These are phyloP conservation scores for Phialophora tarda DNA, from an alignment of 2,329 filamentous ascomycete genomes.

Conservation along the genomic window DNA sequence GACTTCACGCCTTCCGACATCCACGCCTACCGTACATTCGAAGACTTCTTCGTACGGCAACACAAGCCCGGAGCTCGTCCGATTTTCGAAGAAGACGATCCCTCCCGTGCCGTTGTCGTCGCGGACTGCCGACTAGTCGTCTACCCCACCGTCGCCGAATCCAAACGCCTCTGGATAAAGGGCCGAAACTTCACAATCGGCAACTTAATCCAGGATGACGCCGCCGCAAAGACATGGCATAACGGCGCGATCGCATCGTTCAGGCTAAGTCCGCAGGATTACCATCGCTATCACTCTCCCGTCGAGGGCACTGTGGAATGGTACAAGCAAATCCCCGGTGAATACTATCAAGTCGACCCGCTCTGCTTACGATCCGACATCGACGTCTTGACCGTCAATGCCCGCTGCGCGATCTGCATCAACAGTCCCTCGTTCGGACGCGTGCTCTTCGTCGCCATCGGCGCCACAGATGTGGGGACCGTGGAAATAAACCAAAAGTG, in stretches of 20 bases:
- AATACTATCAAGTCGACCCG: neutral
- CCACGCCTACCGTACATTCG: conserved; percentile 86
- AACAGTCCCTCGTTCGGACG: neutral
- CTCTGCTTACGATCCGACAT: neutral
- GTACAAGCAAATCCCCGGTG: neutral
- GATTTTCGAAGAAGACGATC: neutral
- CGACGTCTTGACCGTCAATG: neutral
- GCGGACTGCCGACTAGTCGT: neutral
- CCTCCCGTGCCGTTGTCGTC: neutral
- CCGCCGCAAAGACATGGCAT: neutral
- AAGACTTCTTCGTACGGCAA: conserved; percentile 97
- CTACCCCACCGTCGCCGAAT: neutral
- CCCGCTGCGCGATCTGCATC: neutral
- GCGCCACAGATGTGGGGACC: neutral
- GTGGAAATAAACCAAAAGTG: neutral
- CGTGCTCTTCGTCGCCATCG: neutral
- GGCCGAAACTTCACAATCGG: neutral
- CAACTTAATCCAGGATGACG: neutral
- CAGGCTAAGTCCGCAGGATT: neutral
- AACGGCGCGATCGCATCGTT: neutral
- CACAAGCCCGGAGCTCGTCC: conserved; percentile 65
- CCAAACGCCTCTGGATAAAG: neutral
- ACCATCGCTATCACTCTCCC: neutral
- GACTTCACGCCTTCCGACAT: conserved; percentile 80
- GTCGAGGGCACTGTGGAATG: neutral